Percentiles rank a stretch among this genome's conserved stretches.
Conservation (phyloP, 768 basidiomycete species). For the Naganishia antarctica region DNA sequence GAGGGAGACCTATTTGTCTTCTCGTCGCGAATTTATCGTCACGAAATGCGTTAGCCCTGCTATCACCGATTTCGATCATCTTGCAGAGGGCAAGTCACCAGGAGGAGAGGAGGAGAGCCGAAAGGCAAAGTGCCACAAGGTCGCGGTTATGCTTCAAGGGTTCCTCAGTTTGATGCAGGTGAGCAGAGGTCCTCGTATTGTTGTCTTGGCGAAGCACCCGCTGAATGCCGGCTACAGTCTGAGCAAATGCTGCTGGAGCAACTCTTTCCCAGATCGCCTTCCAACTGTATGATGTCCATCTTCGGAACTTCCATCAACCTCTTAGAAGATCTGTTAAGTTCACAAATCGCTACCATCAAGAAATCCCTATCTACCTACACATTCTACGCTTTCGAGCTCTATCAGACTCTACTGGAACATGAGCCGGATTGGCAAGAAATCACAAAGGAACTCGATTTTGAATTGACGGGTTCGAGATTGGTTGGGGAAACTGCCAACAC, state of each 20-base stretch:
- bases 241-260: conserved; percentile 41
- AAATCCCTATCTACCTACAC: conserved; percentile 37
- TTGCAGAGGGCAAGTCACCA: conserved; percentile 37
- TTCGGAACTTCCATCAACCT: conserved; percentile 23
- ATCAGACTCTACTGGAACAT: conserved; percentile 31
- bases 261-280: conserved; percentile 37
- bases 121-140: conserved; percentile 34
- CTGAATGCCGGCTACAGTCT: conserved; percentile 30
- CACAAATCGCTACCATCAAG: conserved; percentile 41
- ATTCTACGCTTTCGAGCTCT: conserved; percentile 44
- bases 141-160: conserved; percentile 36
- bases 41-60: conserved; percentile 32
- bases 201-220: background rate
- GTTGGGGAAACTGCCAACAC: conserved; percentile 11
- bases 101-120: conserved; percentile 35
- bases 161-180: conserved; percentile 42
- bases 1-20: conserved; percentile 26
- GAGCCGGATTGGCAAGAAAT: conserved; percentile 36
- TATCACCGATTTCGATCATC: conserved; percentile 38
- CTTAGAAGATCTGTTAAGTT: conserved; percentile 24
- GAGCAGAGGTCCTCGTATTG: conserved; percentile 20
- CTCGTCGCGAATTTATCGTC: conserved; percentile 36
- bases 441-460: conserved; percentile 31
- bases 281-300: conserved; percentile 30
- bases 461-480: background rate